Percentiles rank a stretch among this genome's conserved stretches.
These are phyloP conservation scores for Collybiopsis luxurians DNA, from an alignment of 768 basidiomycete species.

Conservation along the genomic window DNA sequence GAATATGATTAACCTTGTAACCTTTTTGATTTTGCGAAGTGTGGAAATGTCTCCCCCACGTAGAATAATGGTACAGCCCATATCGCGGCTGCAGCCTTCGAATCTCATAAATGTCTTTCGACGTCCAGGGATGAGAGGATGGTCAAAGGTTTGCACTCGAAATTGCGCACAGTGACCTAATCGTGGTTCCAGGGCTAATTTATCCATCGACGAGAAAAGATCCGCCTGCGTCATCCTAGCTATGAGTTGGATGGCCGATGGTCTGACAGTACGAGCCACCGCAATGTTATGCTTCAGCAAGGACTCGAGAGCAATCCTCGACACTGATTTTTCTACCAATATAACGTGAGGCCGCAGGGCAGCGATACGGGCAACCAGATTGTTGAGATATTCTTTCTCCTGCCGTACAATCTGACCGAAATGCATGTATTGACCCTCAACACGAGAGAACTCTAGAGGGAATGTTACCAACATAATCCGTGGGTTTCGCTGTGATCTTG, in stretches of 20 bases:
- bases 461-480: constrained; percentile 97
- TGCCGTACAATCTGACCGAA: constrained; percentile 89
- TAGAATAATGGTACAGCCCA: constrained; percentile 92
- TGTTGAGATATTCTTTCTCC: constrained; percentile 89
- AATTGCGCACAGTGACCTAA: constrained; percentile 87
- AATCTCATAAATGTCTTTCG: constrained; percentile 98
- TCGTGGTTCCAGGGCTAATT: constrained; percentile 84
- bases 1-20: constrained; percentile 89
- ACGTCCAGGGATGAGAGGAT: constrained; percentile 87
- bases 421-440: constrained; percentile 90
- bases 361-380: constrained; percentile 86
- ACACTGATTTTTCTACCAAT: constrained; percentile 88
- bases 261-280: constrained; percentile 87
- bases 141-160: constrained; percentile 91
- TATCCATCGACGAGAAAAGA: constrained; percentile 94
- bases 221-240: constrained; percentile 95
- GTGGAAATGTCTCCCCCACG: constrained; percentile 84
- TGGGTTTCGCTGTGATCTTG: constrained; percentile 76
- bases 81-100: constrained; percentile 89
- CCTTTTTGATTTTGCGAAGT: constrained; percentile 83
- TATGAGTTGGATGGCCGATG: constrained; percentile 81
- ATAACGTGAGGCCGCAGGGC: constrained; percentile 90
- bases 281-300: constrained; percentile 84
- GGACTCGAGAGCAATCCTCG: constrained; percentile 84
- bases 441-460: constrained; percentile 89